These are phyloP conservation scores for Saccharomycopsis vini DNA, from an alignment of 805 yeast genomes.

Conservation along the genomic window DNA sequence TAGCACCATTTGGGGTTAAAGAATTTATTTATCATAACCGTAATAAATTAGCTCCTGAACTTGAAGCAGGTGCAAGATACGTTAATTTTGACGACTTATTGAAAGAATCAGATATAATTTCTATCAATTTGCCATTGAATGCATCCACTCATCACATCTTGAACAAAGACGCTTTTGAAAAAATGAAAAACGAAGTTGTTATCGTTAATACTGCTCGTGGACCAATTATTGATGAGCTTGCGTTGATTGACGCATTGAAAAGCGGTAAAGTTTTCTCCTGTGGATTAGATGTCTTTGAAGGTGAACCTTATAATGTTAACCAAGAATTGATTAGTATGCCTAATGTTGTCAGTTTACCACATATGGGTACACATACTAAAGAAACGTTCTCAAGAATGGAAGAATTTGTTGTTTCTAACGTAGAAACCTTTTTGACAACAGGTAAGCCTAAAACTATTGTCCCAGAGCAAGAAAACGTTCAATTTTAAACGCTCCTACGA, in stretches of 20 bases:
- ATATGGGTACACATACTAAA: conserved; percentile 74
- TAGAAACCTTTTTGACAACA: conserved; percentile 43
- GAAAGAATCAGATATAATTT: conserved; percentile 54
- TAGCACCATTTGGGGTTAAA: conserved; percentile 67
- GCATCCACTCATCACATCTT: conserved; percentile 59
- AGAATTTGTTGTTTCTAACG: conserved; percentile 62
- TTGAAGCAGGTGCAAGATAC: conserved; percentile 64
- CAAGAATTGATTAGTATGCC: conserved; percentile 53
- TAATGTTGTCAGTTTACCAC: conserved; percentile 74
- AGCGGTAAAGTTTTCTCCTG: conserved; percentile 67
- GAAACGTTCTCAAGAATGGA: conserved; percentile 81
- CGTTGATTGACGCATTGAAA: conserved; percentile 63
- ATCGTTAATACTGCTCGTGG: conserved; percentile 77
- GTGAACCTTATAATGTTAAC: conserved; percentile 58
- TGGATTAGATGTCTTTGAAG: conserved; percentile 79
- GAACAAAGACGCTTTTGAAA: conserved; percentile 54
- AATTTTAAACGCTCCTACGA: too few species aligned
- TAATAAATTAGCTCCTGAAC: conserved; percentile 43
- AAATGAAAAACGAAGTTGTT: conserved; percentile 68
- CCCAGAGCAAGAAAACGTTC: conserved; percentile 54
- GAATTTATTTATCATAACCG: conserved; percentile 71
- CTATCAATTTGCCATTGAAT: conserved; percentile 73
- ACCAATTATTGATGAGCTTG: conserved; percentile 65
- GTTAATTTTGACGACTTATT: conserved; percentile 64
- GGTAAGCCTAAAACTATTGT: conserved; percentile 70